Conservation (phyloP, 768 basidiomycete genomes). For the Tylopilus rubrobrunneus region DNA sequence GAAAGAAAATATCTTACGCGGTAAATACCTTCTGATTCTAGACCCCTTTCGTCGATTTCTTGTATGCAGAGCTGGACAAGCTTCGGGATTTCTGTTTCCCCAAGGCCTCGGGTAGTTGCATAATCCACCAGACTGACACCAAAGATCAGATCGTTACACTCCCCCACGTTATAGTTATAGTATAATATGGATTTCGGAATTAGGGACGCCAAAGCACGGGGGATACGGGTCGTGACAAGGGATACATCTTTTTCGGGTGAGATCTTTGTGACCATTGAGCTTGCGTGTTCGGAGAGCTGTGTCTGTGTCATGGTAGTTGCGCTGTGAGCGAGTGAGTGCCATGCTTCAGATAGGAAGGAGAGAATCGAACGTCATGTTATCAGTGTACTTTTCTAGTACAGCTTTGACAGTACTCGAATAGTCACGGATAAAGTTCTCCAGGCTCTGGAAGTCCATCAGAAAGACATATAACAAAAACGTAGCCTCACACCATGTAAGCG, state of each 20-base stretch:
- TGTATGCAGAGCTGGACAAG: slow-evolving; percentile 77
- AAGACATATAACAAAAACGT: neutral
- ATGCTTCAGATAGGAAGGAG: neutral
- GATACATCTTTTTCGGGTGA: slow-evolving; percentile 67
- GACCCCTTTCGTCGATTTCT: slow-evolving; percentile 77
- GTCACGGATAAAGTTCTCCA: slow-evolving; percentile 78
- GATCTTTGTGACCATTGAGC: slow-evolving; percentile 59
- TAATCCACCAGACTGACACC: slow-evolving; percentile 88
- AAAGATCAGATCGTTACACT: slow-evolving; percentile 86
- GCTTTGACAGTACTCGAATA: slow-evolving; percentile 58
- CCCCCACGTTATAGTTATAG: slow-evolving; percentile 75
- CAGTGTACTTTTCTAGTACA: slow-evolving; percentile 68
- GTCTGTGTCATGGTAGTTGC: slow-evolving; percentile 76
- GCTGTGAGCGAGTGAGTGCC: slow-evolving; percentile 34
- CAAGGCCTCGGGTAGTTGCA: slow-evolving; percentile 71
- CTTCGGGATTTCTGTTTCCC: slow-evolving; percentile 73
- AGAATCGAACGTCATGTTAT: slow-evolving; percentile 59
- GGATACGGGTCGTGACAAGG: slow-evolving; percentile 51
- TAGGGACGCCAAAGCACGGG: slow-evolving; percentile 57
- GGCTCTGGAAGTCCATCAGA: slow-evolving; percentile 48
- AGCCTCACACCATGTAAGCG: slow-evolving; percentile 63
- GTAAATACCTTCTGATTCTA: slow-evolving; percentile 79
- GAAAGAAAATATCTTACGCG: slow-evolving; percentile 42
- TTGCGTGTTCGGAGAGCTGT: slow-evolving; percentile 65
- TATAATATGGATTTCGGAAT: slow-evolving; percentile 74